Percentiles rank a stretch among this genome's conserved stretches.
phyloP scores from a whole-genome alignment of 495 filamentous ascomycete species.

The Neurospora tetrasperma region DNA sequence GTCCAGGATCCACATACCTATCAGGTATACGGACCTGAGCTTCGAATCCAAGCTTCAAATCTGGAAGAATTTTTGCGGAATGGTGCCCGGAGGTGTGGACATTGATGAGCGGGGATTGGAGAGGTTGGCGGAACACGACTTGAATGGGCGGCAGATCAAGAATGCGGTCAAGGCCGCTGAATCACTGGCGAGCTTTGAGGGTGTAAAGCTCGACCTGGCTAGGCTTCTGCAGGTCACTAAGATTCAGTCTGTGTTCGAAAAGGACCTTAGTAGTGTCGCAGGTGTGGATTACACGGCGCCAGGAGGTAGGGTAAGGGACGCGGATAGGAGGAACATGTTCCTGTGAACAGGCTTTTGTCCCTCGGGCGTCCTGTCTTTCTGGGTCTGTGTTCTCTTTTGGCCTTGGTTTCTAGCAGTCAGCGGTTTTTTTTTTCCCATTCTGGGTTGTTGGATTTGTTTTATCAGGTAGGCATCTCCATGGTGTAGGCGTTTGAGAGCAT shows the following conservation, averaged over 20 bases:
- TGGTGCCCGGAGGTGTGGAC: constrained; percentile 27
- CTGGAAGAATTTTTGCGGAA: constrained; percentile 37
- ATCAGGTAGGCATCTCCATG: background rate
- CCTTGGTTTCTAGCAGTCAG: background rate
- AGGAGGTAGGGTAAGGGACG: constrained; percentile 17
- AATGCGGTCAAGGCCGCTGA: constrained; percentile 49
- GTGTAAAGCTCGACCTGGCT: constrained; percentile 16
- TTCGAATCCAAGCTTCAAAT: constrained; percentile 23
- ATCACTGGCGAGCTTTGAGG: constrained; percentile 24
- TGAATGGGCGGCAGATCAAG: constrained; percentile 57
- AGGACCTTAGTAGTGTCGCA: constrained; percentile 19
- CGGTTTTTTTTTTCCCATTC: background rate
- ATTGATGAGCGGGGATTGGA: constrained; percentile 33
- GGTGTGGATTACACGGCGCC: constrained; percentile 27
- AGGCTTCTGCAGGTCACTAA: constrained; percentile 24
- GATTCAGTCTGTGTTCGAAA: constrained; percentile 26
- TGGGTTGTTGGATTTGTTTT: background rate
- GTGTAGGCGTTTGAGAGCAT: background rate
- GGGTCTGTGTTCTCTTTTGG: background rate
- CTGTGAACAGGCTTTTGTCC: constrained; percentile 8
- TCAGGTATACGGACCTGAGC: constrained; percentile 30
- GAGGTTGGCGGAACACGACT: constrained; percentile 30
- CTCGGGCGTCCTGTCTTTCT: background rate
- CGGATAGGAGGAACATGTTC: constrained; percentile 22
- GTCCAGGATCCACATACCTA: constrained; percentile 33